A percentile compares a stretch with the other conserved stretches of the same genome.
These are phyloP conservation scores for Candida tammaniensis DNA, from an alignment of 805 yeast genomes.

Conservation along the genomic window DNA sequence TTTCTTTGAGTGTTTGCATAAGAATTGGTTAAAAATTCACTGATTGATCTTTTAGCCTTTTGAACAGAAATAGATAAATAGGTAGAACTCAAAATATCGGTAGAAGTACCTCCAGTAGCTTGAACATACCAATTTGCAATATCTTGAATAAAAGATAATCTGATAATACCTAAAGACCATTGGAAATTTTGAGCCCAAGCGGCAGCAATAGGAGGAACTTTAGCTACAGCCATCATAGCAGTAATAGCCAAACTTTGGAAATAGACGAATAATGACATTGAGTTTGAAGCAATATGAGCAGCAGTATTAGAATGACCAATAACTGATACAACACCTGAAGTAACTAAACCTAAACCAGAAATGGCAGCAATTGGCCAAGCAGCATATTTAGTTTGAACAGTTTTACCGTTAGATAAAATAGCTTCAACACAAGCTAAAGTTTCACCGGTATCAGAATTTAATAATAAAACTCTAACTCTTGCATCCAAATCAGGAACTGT, in stretches of 20 bases:
- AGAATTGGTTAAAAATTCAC: slow-evolving; percentile 15
- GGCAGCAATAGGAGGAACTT: slow-evolving; percentile 94
- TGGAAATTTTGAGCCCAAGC: slow-evolving; percentile 97
- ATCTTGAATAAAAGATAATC: slow-evolving; percentile 69
- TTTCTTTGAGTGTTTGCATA: slow-evolving; percentile 10
- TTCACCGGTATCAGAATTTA: slow-evolving; percentile 39
- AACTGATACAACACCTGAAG: slow-evolving; percentile 83
- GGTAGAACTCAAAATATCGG: slow-evolving; percentile 66
- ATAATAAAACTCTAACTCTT: slow-evolving; percentile 70
- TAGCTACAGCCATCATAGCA: slow-evolving; percentile 91
- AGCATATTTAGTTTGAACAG: slow-evolving; percentile 89
- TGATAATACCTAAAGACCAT: slow-evolving; percentile 94
- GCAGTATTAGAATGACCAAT: slow-evolving; percentile 91
- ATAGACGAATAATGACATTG: slow-evolving; percentile 86
- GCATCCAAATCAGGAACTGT: slow-evolving; percentile 95
- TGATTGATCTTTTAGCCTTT: slow-evolving; percentile 38
- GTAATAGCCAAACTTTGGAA: slow-evolving; percentile 92
- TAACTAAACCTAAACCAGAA: slow-evolving; percentile 80
- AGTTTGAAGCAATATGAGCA: slow-evolving; percentile 95
- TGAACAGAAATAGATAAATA: slow-evolving; percentile 85
- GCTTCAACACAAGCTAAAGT: slow-evolving; percentile 93
- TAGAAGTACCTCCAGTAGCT: slow-evolving; percentile 86
- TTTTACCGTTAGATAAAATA: slow-evolving; percentile 77
- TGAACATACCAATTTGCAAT: slow-evolving; percentile 94
- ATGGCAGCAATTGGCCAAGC: slow-evolving; percentile 96